Conservation (phyloP, 768 basidiomycete genomes). For the Trametes villosa region DNA sequence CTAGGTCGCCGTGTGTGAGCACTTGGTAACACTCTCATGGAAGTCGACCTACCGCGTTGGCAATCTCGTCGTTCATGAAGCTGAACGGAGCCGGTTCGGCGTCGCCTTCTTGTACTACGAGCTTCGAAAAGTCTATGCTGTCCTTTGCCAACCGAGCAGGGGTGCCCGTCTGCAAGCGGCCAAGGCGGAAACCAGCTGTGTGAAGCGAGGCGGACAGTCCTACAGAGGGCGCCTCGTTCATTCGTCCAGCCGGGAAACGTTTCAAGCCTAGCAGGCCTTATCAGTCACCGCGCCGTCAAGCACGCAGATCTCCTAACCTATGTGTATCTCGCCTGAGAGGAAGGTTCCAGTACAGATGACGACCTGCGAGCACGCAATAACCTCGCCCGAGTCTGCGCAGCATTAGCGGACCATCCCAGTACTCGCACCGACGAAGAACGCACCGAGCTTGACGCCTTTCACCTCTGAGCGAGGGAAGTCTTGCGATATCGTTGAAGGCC, state of each 20-base stretch:
- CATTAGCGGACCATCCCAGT: not conserved
- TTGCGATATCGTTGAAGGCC: slow-evolving; percentile 42
- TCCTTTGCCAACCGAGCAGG: slow-evolving; percentile 76
- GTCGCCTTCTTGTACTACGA: slow-evolving; percentile 74
- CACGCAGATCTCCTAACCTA: slow-evolving; percentile 50
- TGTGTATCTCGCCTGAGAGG: slow-evolving; percentile 88
- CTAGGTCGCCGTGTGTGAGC: slow-evolving; percentile 40
- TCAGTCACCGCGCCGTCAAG: not conserved
- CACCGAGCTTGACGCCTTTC: slow-evolving; percentile 70
- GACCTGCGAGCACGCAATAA: slow-evolving; percentile 77
- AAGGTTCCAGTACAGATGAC: slow-evolving; percentile 93
- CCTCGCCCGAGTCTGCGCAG: slow-evolving; percentile 67
- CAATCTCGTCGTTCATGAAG: slow-evolving; percentile 67
- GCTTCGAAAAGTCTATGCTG: slow-evolving; percentile 69
- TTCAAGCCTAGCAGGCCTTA: slow-evolving; percentile 55
- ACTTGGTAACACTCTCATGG: not conserved
- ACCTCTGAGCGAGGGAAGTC: slow-evolving; percentile 34
- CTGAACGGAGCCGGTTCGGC: slow-evolving; percentile 71
- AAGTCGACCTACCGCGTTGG: slow-evolving; percentile 60
- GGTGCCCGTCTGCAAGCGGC: slow-evolving; percentile 84
- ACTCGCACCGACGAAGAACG: not conserved
- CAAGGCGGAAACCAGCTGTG: slow-evolving; percentile 78
- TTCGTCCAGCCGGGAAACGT: slow-evolving; percentile 76
- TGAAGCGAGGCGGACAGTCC: slow-evolving; percentile 79
- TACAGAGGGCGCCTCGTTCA: slow-evolving; percentile 70